Conservation (phyloP, 192 early-diverging fungal genomes). For the Jimgerdemannia lactiflua region DNA sequence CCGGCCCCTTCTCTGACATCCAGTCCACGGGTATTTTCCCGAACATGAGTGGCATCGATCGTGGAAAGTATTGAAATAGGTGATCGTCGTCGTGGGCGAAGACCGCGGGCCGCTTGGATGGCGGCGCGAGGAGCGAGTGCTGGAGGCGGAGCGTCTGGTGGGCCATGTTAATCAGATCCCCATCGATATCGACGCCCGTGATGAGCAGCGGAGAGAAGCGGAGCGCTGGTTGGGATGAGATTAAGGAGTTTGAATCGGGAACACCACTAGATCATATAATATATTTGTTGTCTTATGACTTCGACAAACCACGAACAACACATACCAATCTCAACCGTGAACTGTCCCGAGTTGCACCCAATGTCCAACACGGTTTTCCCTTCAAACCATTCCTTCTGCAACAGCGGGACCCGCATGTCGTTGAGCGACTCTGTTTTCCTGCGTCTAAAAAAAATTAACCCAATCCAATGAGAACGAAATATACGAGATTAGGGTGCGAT, state of each 20-base stretch:
- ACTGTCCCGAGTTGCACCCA: slow-evolving; percentile 72
- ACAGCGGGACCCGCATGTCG: slow-evolving; percentile 58
- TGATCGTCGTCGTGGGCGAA: slow-evolving; percentile 11
- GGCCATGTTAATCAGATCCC: slow-evolving; percentile 58
- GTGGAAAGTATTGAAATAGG: slow-evolving; percentile 52
- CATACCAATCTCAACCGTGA: slow-evolving; percentile 56
- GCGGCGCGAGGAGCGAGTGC: slow-evolving; percentile 38
- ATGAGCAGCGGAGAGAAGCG: slow-evolving; percentile 48
- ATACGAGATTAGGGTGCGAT: too few species aligned
- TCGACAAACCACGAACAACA: not conserved
- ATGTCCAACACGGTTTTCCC: slow-evolving; percentile 68
- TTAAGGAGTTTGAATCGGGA: not conserved
- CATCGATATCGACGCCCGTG: slow-evolving; percentile 76
- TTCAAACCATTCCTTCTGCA: slow-evolving; percentile 47
- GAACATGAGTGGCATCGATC: slow-evolving; percentile 38
- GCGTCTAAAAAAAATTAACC: not conserved
- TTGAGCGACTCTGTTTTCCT: not conserved
- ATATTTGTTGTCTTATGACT: too few species aligned
- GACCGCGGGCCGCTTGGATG: not conserved
- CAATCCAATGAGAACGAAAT: too few species aligned
- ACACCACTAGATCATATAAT: too few species aligned
- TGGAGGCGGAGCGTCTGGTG: slow-evolving; percentile 30
- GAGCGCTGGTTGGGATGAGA: slow-evolving; percentile 31
- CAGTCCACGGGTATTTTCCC: slow-evolving; percentile 29
- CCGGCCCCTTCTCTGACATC: not conserved